Conservation (phyloP, 257 asterid species). For the Solanum rostratum region DNA sequence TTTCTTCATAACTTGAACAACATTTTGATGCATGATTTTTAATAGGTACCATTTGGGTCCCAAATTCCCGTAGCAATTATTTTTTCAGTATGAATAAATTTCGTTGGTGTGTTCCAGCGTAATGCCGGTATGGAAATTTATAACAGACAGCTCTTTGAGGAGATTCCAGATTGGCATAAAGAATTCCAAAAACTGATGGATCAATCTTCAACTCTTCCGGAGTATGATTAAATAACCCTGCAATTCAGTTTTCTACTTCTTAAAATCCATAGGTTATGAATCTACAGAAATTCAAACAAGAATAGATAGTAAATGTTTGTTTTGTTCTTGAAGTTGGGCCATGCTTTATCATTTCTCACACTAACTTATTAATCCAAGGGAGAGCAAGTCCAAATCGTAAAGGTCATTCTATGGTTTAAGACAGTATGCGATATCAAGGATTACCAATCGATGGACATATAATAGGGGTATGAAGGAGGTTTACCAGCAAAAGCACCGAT, state of each 20-base stretch:
- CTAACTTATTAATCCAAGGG: background rate
- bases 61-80: background rate
- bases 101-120: background rate
- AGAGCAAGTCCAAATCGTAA: background rate
- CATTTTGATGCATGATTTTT: background rate
- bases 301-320: background rate
- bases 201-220: background rate
- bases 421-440: background rate
- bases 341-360: background rate
- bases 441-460: background rate
- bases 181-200: background rate
- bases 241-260: background rate
- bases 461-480: background rate
- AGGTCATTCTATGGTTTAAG: background rate
- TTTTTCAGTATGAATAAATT: background rate
- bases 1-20: background rate
- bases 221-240: background rate
- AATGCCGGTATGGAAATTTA: background rate
- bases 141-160: background rate
- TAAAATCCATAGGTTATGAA: background rate
- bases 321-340: background rate
- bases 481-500: slow-evolving; percentile 96
- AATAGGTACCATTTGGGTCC: background rate
- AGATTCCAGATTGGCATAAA: background rate
- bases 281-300: background rate